Evolutionary conservation across 345 rosid species (phyloP).

Genomic region (Fremontodendron californicum): DNA sequence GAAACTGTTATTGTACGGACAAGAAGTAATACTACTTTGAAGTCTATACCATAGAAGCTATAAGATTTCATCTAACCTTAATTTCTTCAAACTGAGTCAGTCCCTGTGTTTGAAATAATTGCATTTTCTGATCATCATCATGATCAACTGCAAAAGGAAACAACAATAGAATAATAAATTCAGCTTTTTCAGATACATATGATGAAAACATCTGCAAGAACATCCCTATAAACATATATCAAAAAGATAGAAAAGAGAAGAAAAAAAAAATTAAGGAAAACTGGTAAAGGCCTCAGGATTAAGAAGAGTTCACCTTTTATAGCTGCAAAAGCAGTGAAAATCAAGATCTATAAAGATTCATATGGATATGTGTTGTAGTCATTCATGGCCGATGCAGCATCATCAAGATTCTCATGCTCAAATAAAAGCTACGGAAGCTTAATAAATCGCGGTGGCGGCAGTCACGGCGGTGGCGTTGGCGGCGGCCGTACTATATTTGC

Average conservation of each 20-base stretch:
- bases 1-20: background rate
- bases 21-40: background rate
- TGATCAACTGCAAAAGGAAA: background rate
- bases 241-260: background rate
- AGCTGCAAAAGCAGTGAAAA: background rate
- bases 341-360: constrained; percentile 11
- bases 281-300: background rate
- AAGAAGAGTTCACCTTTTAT: background rate
- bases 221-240: background rate
- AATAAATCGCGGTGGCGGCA: background rate
- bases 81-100: background rate
- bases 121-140: background rate
- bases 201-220: background rate
- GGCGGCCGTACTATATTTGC: too few relatives aligned
- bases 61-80: background rate
- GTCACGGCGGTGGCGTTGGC: too few relatives aligned
- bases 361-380: constrained; percentile 21
- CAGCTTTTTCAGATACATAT: background rate
- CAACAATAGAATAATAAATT: background rate
- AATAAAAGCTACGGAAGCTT: background rate
- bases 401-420: constrained; percentile 66
- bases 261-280: background rate
- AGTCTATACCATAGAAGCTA: background rate
- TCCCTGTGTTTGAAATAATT: background rate
- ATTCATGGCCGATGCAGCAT: constrained; percentile 71